Conservation (phyloP, 495 filamentous ascomycete genomes). For the Penicillium dipodomyicola region DNA sequence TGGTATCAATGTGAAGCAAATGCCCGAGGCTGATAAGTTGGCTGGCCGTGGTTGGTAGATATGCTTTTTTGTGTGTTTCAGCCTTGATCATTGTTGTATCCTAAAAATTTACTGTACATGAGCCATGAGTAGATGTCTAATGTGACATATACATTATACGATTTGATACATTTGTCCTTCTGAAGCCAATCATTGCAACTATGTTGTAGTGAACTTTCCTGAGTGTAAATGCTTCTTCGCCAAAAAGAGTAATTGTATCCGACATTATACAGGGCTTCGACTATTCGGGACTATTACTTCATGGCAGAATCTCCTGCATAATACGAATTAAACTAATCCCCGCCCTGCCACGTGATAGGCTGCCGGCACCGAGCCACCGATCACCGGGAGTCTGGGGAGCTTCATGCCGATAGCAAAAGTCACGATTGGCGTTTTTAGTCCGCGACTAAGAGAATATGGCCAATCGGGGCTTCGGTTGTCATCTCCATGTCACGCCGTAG, state of each 20-base stretch:
- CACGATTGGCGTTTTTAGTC: neutral
- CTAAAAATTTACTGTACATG: conserved; percentile 25
- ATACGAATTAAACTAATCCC: neutral
- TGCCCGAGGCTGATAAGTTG: conserved; percentile 77
- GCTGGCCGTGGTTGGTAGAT: conserved; percentile 82
- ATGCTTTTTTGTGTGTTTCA: conserved; percentile 8
- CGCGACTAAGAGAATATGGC: neutral
- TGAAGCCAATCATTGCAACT: neutral
- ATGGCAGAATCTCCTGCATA: neutral
- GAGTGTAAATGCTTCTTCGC: neutral
- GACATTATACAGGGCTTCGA: neutral
- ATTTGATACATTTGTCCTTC: conserved; percentile 5
- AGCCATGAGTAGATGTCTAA: conserved; percentile 20
- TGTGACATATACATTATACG: conserved; percentile 13
- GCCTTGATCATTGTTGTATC: conserved; percentile 14
- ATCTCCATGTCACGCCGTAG: neutral
- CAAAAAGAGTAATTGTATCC: neutral
- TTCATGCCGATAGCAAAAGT: neutral
- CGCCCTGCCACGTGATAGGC: conserved; percentile 15
- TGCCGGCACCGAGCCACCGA: conserved; percentile 19
- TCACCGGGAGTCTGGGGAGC: conserved; percentile 15
- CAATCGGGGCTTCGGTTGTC: conserved; percentile 7
- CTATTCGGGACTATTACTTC: neutral
- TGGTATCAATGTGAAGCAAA: conserved; percentile 74
- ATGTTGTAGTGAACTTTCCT: too few species aligned